phyloP scores from a whole-genome alignment of 169 alveolate genomes.

The Cyclospora cayetanensis region DNA sequence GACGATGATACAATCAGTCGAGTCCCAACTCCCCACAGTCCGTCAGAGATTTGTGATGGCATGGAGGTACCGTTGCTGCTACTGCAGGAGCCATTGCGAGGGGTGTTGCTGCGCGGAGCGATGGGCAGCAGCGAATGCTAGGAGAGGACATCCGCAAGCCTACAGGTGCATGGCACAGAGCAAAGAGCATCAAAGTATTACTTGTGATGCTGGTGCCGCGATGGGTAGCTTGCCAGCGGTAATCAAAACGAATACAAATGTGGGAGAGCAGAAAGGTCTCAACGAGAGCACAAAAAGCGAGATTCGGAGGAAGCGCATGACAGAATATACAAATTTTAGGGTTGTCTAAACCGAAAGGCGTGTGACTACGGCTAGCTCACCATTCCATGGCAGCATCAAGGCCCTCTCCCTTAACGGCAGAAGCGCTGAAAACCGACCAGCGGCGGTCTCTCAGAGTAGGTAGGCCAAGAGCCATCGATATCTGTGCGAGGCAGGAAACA shows the following conservation, averaged over 20 bases:
- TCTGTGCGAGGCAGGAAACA: slow-evolving; percentile 66
- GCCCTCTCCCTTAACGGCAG: slow-evolving; percentile 95
- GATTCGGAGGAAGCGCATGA: neutral
- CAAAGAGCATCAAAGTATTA: neutral
- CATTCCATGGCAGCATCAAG: slow-evolving; percentile 95
- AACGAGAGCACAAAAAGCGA: neutral
- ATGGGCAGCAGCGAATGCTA: neutral
- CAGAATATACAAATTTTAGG: neutral
- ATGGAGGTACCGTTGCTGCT: neutral
- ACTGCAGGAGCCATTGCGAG: neutral
- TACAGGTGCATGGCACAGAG: neutral
- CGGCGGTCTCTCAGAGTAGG: slow-evolving; percentile 90
- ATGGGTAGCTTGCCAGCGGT: neutral
- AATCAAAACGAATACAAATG: neutral
- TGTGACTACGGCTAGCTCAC: slow-evolving; percentile 76
- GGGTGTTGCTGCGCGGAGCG: neutral
- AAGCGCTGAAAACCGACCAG: slow-evolving; percentile 94
- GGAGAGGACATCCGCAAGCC: slow-evolving; percentile 22
- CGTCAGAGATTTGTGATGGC: too few species aligned
- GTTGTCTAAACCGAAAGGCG: neutral
- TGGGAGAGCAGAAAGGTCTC: neutral
- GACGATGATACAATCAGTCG: too few species aligned
- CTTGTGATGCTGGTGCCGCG: neutral
- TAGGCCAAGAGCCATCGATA: slow-evolving; percentile 92
- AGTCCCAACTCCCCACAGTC: too few species aligned